These are phyloP conservation scores for Morella rubra DNA, from an alignment of 306 rosid species.

Conservation along the genomic window DNA sequence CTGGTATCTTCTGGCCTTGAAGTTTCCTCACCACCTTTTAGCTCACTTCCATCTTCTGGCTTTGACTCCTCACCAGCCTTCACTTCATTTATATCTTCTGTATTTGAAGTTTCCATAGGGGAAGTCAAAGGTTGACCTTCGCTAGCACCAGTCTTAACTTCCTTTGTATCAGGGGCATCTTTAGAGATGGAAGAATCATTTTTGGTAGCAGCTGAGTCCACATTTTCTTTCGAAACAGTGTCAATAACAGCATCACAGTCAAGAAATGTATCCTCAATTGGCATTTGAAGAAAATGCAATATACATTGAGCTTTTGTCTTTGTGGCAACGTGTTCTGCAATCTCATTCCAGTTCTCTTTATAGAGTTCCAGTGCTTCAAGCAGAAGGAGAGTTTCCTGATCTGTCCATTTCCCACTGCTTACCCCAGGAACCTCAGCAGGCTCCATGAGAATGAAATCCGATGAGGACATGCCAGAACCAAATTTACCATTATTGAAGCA, in stretches of 20 bases:
- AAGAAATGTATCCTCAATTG: slow-evolving; percentile 78
- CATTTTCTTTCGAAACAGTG: slow-evolving; percentile 52
- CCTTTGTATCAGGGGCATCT: slow-evolving; percentile 48
- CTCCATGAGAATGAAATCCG: slow-evolving; percentile 95
- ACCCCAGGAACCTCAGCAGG: slow-evolving; percentile 86
- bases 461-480: slow-evolving; percentile 82
- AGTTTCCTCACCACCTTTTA: slow-evolving; percentile 45
- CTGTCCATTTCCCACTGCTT: slow-evolving; percentile 95
- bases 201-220: slow-evolving; percentile 45
- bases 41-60: slow-evolving; percentile 45
- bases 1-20: slow-evolving; percentile 43
- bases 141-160: slow-evolving; percentile 37
- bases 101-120: slow-evolving; percentile 42
- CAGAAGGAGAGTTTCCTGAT: slow-evolving; percentile 96
- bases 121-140: slow-evolving; percentile 42
- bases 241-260: slow-evolving; percentile 50
- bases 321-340: slow-evolving; percentile 95
- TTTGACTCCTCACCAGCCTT: slow-evolving; percentile 42
- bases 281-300: slow-evolving; percentile 94
- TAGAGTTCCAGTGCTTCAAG: slow-evolving; percentile 94
- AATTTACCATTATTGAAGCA: slow-evolving; percentile 83
- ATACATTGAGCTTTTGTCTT: slow-evolving; percentile 93
- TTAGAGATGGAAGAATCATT: slow-evolving; percentile 45
- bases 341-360: slow-evolving; percentile 93
- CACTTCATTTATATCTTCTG: slow-evolving; percentile 46